Evolutionary conservation across 495 filamentous ascomycete genomes (phyloP), one percentile per base, ranked within the genome.

Genomic region (Echria macrotheca): DNA sequence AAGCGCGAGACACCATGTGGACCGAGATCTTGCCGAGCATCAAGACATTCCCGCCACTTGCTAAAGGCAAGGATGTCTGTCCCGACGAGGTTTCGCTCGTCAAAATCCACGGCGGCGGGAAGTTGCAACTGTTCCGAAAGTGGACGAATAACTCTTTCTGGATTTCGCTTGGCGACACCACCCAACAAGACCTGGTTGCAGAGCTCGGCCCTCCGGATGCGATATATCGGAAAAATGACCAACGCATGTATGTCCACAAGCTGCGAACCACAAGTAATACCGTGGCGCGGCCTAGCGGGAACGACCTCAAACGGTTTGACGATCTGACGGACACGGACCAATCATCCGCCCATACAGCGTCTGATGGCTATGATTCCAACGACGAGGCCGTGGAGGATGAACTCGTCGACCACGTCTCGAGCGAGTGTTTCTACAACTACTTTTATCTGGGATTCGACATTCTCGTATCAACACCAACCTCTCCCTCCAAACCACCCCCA

Each of bases 341-440:
- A 47, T 91, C 87, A 1, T 91, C 86, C 12, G 78, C 73, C 26
- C 86, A 93, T 47, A 82, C 83, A 1, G 76, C 77, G 12, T 86
- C 83, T 1, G 87, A 91, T 62, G 90, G 87, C 38, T 57, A 66
- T 26, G 54, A 65, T 29, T 65, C 61, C 3, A 85, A 84, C 24
- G 76, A 80, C 26, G 86, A 86, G 26, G 71, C 74, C 9, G 52
- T 67, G 18, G 75, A 75, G 35, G 72, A 75, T 5, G 76, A 77
- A 5, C 54, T 64, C 23, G 66, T 66, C 3, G 71, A 72, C 21
- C 69, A 69, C 32, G 59, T 72, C 11, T 72, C 78, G 3, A 76
- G 81, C 12, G 91, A 96, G 67, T 91, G 82, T 55, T 98, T 96
- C 65, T 94, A 89, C 64, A 96, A 96, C 59, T 98, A 97, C 62